These are phyloP conservation scores for Pholiota conissans DNA, from an alignment of 768 basidiomycete genomes.

Conservation along the genomic window DNA sequence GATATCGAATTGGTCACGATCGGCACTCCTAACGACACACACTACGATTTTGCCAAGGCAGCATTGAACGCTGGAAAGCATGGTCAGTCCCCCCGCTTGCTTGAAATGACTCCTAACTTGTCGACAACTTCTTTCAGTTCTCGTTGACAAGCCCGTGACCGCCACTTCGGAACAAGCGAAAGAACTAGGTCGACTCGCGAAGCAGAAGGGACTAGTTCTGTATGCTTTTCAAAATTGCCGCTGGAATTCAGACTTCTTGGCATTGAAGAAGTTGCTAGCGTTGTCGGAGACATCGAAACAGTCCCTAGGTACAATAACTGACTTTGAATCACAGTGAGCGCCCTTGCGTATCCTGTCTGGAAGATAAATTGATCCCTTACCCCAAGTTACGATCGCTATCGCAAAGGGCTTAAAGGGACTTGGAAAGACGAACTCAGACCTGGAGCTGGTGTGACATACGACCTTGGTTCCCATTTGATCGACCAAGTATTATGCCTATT, in stretches of 20 bases:
- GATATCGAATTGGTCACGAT: conserved; percentile 71
- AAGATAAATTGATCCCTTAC: no score
- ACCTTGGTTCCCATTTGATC: conserved; percentile 79
- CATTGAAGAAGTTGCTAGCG: conserved; percentile 57
- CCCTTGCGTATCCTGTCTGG: no score
- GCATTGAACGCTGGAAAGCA: conserved; percentile 72
- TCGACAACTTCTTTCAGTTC: conserved; percentile 45
- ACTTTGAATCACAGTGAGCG: conserved; percentile 78
- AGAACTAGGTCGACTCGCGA: conserved; percentile 61
- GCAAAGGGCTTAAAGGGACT: conserved; percentile 58
- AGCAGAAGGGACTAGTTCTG: conserved; percentile 57
- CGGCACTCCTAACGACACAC: conserved; percentile 74
- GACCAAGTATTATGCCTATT: conserved; percentile 79
- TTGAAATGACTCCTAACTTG: neutral
- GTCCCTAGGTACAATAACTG: conserved; percentile 60
- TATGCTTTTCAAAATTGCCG: conserved; percentile 77
- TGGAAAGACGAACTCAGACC: conserved; percentile 79
- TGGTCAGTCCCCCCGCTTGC: conserved; percentile 39
- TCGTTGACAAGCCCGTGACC: conserved; percentile 81
- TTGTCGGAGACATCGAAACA: conserved; percentile 50
- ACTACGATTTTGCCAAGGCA: conserved; percentile 66
- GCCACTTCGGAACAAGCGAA: conserved; percentile 57
- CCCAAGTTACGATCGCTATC: conserved; percentile 77
- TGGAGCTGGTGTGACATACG: conserved; percentile 68
- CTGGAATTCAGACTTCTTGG: conserved; percentile 79